Conservation (phyloP, 2,329 filamentous ascomycete genomes). For the Magnaporthales sp. region DNA sequence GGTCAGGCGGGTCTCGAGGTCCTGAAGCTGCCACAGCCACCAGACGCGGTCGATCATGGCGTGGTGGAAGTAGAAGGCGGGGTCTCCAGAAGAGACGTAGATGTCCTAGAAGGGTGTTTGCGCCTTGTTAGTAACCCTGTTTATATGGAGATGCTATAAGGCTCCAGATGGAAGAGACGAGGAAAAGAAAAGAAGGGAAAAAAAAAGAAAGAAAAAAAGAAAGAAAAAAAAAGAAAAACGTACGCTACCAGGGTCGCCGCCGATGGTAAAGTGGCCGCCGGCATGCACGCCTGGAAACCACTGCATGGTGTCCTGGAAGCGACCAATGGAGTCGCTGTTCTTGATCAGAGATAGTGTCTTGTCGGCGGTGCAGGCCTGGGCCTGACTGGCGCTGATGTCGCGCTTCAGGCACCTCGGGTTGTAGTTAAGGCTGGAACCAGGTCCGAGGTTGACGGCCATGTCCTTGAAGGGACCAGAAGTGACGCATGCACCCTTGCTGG, state of each 20-base stretch:
- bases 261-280: conserved; percentile 24
- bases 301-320: conserved; percentile 21
- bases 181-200: neutral
- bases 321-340: conserved; percentile 3
- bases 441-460: conserved; percentile 22
- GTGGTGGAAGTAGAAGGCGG: conserved; percentile 25
- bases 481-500: conserved; percentile 18
- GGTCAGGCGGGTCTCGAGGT: conserved; percentile 15
- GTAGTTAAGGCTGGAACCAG: conserved; percentile 16
- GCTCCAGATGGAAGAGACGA: too few species aligned
- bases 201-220: too few species aligned
- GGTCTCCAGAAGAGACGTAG: conserved; percentile 21
- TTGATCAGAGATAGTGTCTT: conserved; percentile 8
- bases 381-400: conserved; percentile 16
- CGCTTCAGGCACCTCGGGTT: conserved; percentile 27
- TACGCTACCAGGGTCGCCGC: conserved; percentile 23
- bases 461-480: conserved; percentile 18
- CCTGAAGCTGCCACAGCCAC: conserved; percentile 27
- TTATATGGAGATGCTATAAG: too few species aligned
- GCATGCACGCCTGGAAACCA: conserved; percentile 19
- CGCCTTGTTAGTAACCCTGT: neutral
- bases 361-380: conserved; percentile 13
- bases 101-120: conserved; percentile 16
- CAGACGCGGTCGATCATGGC: conserved; percentile 22
- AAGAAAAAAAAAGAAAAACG: neutral